Conservation (phyloP, 192 early-diverging fungal genomes). For the Podila epigama region DNA sequence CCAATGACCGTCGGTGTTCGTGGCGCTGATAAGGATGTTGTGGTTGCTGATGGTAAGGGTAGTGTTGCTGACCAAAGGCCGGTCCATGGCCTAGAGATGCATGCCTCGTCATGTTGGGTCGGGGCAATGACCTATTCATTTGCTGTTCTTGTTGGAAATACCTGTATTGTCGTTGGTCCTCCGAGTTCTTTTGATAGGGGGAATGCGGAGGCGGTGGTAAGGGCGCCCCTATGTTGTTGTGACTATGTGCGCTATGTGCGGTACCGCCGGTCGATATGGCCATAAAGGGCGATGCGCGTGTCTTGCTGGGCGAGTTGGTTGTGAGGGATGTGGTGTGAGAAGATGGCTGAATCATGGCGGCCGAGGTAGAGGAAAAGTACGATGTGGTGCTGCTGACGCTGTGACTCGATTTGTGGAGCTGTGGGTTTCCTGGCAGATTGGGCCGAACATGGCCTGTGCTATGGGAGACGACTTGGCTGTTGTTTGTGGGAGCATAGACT, state of each 20-base stretch:
- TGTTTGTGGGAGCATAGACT: neutral
- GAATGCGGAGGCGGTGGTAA: neutral
- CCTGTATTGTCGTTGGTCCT: neutral
- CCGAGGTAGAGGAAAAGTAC: constrained; percentile 10
- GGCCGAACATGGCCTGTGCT: constrained; percentile 19
- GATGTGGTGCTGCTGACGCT: too few relatives aligned
- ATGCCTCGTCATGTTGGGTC: constrained; percentile 25
- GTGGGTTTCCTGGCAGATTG: constrained; percentile 31
- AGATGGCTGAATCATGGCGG: constrained; percentile 3
- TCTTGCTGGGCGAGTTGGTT: constrained; percentile 10
- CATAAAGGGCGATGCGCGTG: constrained; percentile 11
- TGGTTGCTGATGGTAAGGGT: too few relatives aligned
- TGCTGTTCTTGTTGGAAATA: constrained; percentile 24
- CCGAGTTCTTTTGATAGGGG: neutral
- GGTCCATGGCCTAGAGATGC: constrained; percentile 19
- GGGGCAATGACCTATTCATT: constrained; percentile 33
- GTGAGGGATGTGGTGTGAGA: constrained; percentile 5
- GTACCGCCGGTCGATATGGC: neutral
- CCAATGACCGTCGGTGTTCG: constrained; percentile 11
- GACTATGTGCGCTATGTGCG: too few relatives aligned
- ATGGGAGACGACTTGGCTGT: neutral
- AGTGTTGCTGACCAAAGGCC: neutral
- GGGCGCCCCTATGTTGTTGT: too few relatives aligned
- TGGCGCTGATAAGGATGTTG: too few relatives aligned
- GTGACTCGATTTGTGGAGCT: constrained; percentile 28